These are phyloP conservation scores for Rhododendron williamsianum DNA, from an alignment of 148 eudicot species.

Conservation along the genomic window DNA sequence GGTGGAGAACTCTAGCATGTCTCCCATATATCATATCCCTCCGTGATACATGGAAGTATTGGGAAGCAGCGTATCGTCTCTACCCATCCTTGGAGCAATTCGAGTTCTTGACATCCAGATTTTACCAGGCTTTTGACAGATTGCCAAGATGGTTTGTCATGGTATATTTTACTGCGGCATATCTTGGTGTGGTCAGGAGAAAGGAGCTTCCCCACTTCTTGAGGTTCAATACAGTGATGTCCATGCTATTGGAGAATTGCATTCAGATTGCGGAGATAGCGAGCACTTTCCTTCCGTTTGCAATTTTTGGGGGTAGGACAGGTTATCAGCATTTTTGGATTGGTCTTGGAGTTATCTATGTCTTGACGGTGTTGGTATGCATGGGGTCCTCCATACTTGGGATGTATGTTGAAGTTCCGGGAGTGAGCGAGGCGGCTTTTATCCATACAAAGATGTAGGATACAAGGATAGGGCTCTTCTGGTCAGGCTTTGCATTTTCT, in stretches of 20 bases:
- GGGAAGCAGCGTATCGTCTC: constrained; percentile 71
- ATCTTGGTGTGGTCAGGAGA: constrained; percentile 70
- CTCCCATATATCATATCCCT: constrained; percentile 79
- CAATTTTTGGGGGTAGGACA: constrained; percentile 69
- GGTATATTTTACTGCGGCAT: constrained; percentile 68
- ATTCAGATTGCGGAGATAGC: constrained; percentile 59
- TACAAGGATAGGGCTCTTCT: background rate
- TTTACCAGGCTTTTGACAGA: constrained; percentile 46
- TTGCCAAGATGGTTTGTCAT: constrained; percentile 70
- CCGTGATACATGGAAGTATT: constrained; percentile 86
- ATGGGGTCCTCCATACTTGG: constrained; percentile 70
- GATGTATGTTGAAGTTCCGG: constrained; percentile 80
- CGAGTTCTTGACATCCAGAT: constrained; percentile 62
- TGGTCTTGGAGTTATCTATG: constrained; percentile 46
- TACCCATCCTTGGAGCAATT: constrained; percentile 70
- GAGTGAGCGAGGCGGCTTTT: constrained; percentile 76
- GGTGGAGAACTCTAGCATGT: constrained; percentile 81
- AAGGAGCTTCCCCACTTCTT: constrained; percentile 95
- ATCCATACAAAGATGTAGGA: constrained; percentile 34
- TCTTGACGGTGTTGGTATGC: constrained; percentile 65
- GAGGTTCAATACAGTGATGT: constrained; percentile 80
- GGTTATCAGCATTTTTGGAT: constrained; percentile 81
- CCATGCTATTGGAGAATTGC: constrained; percentile 73
- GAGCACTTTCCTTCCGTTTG: constrained; percentile 69
- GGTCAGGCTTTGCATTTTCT: background rate